Conservation (phyloP, 805 yeast species). For the Zygosaccharomyces bisporus region DNA sequence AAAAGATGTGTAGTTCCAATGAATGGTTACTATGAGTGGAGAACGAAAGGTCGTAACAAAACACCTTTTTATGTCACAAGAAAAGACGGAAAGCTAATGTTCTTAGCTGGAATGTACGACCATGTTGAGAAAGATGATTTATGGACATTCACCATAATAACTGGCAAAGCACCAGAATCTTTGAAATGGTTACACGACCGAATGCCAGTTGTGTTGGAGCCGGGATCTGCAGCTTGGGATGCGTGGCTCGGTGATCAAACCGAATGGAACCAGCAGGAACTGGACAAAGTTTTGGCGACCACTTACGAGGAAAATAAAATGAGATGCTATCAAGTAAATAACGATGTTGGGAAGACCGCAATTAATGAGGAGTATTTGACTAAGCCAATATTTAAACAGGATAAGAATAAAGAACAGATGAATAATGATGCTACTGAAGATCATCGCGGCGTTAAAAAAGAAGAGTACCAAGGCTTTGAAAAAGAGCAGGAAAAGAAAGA, state of each 20-base stretch:
- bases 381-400: constrained; percentile 28
- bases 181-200: constrained; percentile 69
- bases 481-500: constrained; percentile 4
- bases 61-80: constrained; percentile 64
- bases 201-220: constrained; percentile 70
- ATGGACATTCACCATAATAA: constrained; percentile 63
- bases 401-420: constrained; percentile 4
- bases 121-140: constrained; percentile 23
- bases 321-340: constrained; percentile 52
- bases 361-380: constrained; percentile 41
- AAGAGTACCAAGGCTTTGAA: background rate
- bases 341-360: constrained; percentile 59
- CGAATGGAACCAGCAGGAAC: constrained; percentile 39
- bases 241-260: constrained; percentile 52
- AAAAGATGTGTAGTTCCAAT: constrained; percentile 73
- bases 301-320: constrained; percentile 38
- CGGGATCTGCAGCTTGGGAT: constrained; percentile 54
- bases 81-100: constrained; percentile 50
- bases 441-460: background rate
- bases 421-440: background rate
- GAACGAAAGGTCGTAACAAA: constrained; percentile 38
- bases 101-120: constrained; percentile 58
- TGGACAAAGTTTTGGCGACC: constrained; percentile 42
- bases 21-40: constrained; percentile 88
- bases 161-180: constrained; percentile 63